Base-by-base conservation (phyloP, 139 green algal species). In the Chlorella sp. region DNA sequence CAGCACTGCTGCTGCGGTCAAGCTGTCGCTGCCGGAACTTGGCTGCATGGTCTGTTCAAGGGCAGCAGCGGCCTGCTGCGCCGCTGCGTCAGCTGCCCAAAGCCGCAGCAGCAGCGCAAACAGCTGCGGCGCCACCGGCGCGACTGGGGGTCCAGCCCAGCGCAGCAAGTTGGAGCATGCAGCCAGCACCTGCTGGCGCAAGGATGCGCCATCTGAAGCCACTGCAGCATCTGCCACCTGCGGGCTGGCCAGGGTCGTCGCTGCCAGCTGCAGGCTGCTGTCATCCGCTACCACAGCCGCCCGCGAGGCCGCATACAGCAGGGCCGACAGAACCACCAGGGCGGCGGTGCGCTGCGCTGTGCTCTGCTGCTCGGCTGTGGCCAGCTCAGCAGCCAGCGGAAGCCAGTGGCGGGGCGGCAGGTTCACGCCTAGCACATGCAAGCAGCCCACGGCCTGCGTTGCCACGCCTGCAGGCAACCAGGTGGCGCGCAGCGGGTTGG, bases 291-390 rank as follows among this genome's bases (percentile, higher is more conserved):
- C 30, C 60, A 86, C 79, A 24, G 48, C 30, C 38, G 88, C 84
- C 38, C 40, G 58, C 17, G 80, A 87, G 2, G 92, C 91, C 24
- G 92, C 90, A 65, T 92, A 82, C 38, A 95, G 48, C 75, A 96
- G 73, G 16, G 87, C 90, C 2, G 92, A 90, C 43, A 95, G 80
- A 30, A 96, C 87, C 34, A 94, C 92, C n/a, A 97, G 89, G 2
- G 88, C 86, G 51, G 92, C 92, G 24, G 92, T 92, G 34, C 85
- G 88, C 72, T 92, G 87, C 6, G 86, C 80, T 2, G 38, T 13
- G 34, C 56, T 80, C 77, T 64, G 20, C 56, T 84, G 64, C 73
- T 68, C 60, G 3, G 64, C 81, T 9, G 77, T 67, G 4, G 86
- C 70, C 43, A 34, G 56, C 80, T 97, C 94, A 16, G 93, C 75